Base-by-base conservation (phyloP, 495 filamentous ascomycete species). In the Xeromyces bisporus region DNA sequence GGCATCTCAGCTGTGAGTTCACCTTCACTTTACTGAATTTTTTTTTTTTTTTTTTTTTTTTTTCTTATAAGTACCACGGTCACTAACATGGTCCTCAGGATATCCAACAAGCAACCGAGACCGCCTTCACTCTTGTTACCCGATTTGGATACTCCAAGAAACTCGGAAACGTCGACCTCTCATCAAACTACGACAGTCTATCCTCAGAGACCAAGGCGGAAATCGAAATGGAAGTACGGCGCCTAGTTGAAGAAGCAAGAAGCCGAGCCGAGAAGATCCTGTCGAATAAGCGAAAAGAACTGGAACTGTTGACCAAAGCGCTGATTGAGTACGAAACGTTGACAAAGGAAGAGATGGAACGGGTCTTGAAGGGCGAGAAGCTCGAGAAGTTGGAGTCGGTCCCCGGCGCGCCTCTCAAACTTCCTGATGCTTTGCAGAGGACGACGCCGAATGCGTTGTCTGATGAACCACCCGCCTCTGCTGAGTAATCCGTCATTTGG, bases 301-400 rank as follows among this genome's bases (percentile, higher is more conserved):
- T 97, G 7, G 87, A 96, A 38, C 52, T 77, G 12, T 57, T 97
- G 3, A 86, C 86, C 17, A 74, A 84, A 44, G 89, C 85, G 2
- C 58, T 97, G 8, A 71, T 97, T 15, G 77, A 96, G 58, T 94
- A 94, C 53, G 91, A 96, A 56, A 91, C 81, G 2, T 58, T 94
- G 14, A 78, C 73, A 39, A 77, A 75, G 47, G 76, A 79, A 15
- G 91, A 97, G 46, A 87, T 94, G 43, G 78, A 78, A 50, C 82
- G 77, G 58, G 78, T 93, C 2, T 64, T 94, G 15, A 65, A 65
- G 33, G 89, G 89, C 11, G 82, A 93, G 55, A 80, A 80, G 48
- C 58, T 94, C n/a, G 69, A 72, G 9, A 74, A 67, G 38, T 29
- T 77, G 14, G 44, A 47, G 12, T 46, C 58, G 7, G 29, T 47